Conservation (phyloP, 2,329 filamentous ascomycete species). For the Diplodia intermedia region DNA sequence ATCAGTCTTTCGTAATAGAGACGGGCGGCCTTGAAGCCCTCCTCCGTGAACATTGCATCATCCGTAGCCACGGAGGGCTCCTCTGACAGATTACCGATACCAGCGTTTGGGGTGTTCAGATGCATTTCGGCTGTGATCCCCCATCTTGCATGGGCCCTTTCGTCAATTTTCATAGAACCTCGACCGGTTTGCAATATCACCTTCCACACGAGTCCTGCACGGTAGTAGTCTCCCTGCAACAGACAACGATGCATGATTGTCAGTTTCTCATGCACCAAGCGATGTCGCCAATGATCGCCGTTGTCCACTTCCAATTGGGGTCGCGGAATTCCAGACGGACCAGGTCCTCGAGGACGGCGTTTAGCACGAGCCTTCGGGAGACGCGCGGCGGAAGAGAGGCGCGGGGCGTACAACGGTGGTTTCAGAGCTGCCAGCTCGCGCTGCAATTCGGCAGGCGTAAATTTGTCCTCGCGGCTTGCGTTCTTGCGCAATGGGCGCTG, state of each 20-base stretch:
- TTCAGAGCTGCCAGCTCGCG: conserved; percentile 52
- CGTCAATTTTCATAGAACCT: conserved; percentile 66
- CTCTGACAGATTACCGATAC: conserved; percentile 13
- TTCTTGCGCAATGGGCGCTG: not conserved
- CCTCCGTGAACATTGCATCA: conserved; percentile 40
- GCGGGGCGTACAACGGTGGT: conserved; percentile 49
- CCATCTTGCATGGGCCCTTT: conserved; percentile 76
- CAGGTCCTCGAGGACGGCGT: not conserved
- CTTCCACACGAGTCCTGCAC: conserved; percentile 77
- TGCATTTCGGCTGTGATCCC: conserved; percentile 84
- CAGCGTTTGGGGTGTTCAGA: conserved; percentile 59
- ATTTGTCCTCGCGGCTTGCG: conserved; percentile 7
- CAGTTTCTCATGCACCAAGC: conserved; percentile 69
- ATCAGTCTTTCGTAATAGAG: conserved; percentile 81
- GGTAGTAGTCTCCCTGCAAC: conserved; percentile 70
- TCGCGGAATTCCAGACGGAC: not conserved
- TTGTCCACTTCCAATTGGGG: conserved; percentile 10
- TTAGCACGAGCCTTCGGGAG: not conserved
- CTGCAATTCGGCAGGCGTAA: conserved; percentile 41
- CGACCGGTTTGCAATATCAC: conserved; percentile 71
- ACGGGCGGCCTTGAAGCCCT: conserved; percentile 64
- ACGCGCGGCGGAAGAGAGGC: conserved; percentile 21
- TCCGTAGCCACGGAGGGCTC: conserved; percentile 19
- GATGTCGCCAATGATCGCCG: conserved; percentile 32
- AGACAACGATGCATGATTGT: conserved; percentile 76